These are phyloP conservation scores for Salix suchowensis DNA, from an alignment of 345 rosid genomes.

Conservation along the genomic window DNA sequence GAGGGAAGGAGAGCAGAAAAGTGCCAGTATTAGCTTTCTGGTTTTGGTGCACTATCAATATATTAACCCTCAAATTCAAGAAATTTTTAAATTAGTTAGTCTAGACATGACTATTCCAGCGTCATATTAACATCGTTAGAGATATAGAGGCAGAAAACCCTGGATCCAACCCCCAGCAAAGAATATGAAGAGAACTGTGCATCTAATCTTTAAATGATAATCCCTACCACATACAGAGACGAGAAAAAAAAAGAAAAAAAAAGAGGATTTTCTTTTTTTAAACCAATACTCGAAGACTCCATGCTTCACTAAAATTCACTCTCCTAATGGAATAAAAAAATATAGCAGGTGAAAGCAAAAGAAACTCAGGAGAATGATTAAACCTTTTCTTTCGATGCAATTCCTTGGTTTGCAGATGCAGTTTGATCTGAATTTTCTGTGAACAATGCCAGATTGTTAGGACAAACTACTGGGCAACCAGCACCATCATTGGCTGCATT, in stretches of 20 bases:
- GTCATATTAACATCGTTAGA: neutral
- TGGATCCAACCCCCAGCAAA: neutral
- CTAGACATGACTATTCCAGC: neutral
- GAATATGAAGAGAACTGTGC: neutral
- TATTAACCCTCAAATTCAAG: neutral
- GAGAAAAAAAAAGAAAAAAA: no score
- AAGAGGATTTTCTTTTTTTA: neutral
- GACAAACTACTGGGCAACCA: constrained; percentile 9
- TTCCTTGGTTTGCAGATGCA: constrained; percentile 21
- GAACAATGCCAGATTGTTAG: neutral
- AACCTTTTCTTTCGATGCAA: constrained; percentile 40
- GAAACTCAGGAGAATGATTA: neutral
- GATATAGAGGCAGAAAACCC: no score
- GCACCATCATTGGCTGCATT: constrained; percentile 5
- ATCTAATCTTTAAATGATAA: neutral
- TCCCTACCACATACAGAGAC: neutral
- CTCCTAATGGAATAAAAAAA: neutral
- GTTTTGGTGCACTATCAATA: neutral
- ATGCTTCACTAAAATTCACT: neutral
- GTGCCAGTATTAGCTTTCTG: neutral
- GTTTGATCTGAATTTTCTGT: constrained; percentile 17
- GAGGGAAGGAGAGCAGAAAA: neutral
- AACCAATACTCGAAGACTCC: neutral
- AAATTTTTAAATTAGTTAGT: no score
- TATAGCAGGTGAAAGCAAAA: neutral